phyloP scores from a whole-genome alignment of 768 basidiomycete species.

The Coprinellus micaceus region DNA sequence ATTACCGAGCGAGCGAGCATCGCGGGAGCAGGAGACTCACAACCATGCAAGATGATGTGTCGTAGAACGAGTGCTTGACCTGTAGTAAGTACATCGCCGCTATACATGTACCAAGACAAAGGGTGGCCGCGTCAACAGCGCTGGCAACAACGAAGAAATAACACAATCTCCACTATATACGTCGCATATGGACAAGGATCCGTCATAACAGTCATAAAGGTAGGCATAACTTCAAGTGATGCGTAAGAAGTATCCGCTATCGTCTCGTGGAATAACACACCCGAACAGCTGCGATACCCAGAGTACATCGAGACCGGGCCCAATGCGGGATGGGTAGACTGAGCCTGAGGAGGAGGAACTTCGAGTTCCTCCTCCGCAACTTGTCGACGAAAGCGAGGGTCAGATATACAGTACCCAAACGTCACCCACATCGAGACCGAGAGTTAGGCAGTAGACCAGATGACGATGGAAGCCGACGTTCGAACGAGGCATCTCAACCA shows the following conservation, averaged over 20 bases:
- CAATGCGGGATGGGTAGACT: neutral
- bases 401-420: neutral
- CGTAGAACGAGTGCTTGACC: conserved; percentile 3
- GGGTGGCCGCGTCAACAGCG: conserved; percentile 2
- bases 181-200: conserved; percentile 11
- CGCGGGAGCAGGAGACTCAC: neutral
- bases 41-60: neutral
- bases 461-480: neutral
- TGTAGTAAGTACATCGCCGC: conserved; percentile 6
- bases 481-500: conserved; percentile 2
- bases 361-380: conserved; percentile 8
- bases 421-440: neutral
- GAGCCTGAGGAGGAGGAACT: conserved; percentile 4
- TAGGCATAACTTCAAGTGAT: conserved; percentile 11
- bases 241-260: conserved; percentile 5
- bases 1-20: neutral
- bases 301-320: neutral
- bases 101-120: neutral
- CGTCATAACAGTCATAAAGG: conserved; percentile 6
- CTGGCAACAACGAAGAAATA: conserved; percentile 8
- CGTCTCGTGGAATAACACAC: conserved; percentile 1
- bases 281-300: conserved; percentile 3
- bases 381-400: neutral
- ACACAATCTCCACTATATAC: conserved; percentile 9
- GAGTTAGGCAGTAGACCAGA: neutral